Percentiles rank a stretch among this genome's conserved stretches.
Evolutionary conservation across 169 alveolate genomes (phyloP).

Genomic region (Miamiensis avidus): DNA sequence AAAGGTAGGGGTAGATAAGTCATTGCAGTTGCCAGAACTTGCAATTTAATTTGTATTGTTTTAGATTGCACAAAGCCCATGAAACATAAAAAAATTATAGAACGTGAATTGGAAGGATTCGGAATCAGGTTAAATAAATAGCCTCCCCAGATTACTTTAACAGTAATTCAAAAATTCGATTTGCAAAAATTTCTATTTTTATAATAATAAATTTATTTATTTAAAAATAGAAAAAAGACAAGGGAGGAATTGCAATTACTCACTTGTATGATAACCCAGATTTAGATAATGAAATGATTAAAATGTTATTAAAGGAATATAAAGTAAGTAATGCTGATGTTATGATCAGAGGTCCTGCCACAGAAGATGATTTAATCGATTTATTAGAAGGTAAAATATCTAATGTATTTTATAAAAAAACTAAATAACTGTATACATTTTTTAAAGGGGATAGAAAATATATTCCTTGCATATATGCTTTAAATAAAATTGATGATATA

Average conservation of each 20-base stretch:
- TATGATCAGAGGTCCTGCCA: slow-evolving; percentile 93
- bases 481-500: slow-evolving; percentile 93
- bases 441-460: slow-evolving; percentile 93
- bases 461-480: slow-evolving; percentile 93
- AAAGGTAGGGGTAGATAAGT: slow-evolving; percentile 98
- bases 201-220: no score
- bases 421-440: slow-evolving; percentile 75
- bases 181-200: not conserved
- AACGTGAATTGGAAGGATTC: slow-evolving; percentile 96
- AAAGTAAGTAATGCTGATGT: slow-evolving; percentile 94
- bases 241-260: slow-evolving; percentile 82
- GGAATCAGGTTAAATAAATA: slow-evolving; percentile 95
- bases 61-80: slow-evolving; percentile 95
- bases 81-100: slow-evolving; percentile 92
- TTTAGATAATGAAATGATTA: slow-evolving; percentile 82
- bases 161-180: no score
- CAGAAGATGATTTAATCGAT: slow-evolving; percentile 98
- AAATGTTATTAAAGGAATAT: slow-evolving; percentile 89
- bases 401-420: slow-evolving; percentile 35
- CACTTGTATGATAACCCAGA: slow-evolving; percentile 71
- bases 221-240: slow-evolving; percentile 65
- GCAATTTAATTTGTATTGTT: slow-evolving; percentile 93
- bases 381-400: slow-evolving; percentile 96
- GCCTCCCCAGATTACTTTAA: slow-evolving; percentile 88
- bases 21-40: slow-evolving; percentile 97